These are phyloP conservation scores for Lactarius psammicola DNA, from an alignment of 768 basidiomycete species.

Conservation along the genomic window DNA sequence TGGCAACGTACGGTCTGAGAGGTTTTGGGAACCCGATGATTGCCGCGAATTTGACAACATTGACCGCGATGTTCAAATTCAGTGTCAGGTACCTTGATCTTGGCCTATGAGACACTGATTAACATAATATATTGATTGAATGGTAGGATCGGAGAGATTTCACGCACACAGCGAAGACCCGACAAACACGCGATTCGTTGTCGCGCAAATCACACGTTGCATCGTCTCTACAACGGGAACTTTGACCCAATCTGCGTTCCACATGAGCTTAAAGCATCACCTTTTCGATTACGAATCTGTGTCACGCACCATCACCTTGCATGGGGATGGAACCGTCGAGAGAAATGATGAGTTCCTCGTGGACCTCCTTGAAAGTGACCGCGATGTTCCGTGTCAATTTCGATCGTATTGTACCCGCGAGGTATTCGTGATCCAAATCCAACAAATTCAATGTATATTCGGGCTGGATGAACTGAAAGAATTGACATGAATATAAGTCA, in stretches of 20 bases:
- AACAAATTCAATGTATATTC: too few species aligned
- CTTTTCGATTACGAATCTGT: too few species aligned
- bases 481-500: too few species aligned
- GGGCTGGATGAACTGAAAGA: too few species aligned
- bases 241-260: neutral
- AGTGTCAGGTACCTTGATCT: neutral
- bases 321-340: neutral
- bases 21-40: neutral
- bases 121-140: neutral
- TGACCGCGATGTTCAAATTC: neutral
- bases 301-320: too few species aligned
- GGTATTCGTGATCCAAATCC: neutral
- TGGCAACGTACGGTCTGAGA: neutral
- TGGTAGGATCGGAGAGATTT: too few species aligned
- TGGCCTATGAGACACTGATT: neutral
- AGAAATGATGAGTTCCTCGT: neutral
- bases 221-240: neutral
- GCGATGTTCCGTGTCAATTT: neutral
- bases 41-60: neutral
- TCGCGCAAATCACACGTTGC: neutral
- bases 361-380: neutral
- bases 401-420: neutral
- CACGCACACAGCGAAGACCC: too few species aligned
- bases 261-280: neutral
- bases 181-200: neutral